phyloP scores from a whole-genome alignment of 495 filamentous ascomycete genomes.

The Penicillium paradoxum region DNA sequence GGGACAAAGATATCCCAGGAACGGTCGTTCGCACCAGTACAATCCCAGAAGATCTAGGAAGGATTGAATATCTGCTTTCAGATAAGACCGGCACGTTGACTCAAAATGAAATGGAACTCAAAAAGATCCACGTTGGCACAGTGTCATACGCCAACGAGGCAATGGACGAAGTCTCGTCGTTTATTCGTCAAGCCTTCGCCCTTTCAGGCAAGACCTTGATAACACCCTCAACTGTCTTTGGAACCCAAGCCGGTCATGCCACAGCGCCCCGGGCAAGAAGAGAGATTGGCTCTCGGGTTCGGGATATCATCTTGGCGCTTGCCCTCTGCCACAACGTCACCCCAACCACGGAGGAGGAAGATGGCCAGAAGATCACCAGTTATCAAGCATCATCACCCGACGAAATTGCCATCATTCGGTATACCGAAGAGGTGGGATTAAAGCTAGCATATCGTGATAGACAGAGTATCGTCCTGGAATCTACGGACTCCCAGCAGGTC shows the following conservation, averaged over 20 bases:
- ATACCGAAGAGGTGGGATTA: constrained; percentile 90
- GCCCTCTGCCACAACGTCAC: constrained; percentile 98
- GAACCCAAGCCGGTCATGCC: constrained; percentile 50
- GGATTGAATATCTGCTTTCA: constrained; percentile 93
- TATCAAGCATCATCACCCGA: constrained; percentile 98
- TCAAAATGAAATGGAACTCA: constrained; percentile 98
- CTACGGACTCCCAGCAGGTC: constrained; percentile 64
- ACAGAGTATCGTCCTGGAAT: constrained; percentile 74
- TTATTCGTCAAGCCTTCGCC: constrained; percentile 76
- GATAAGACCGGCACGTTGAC: constrained; percentile 98
- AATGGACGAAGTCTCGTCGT: constrained; percentile 92
- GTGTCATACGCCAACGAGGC: constrained; percentile 97
- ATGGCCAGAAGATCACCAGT: constrained; percentile 68
- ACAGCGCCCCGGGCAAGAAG: constrained; percentile 74
- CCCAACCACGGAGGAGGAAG: constrained; percentile 77
- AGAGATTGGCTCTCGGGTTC: constrained; percentile 88
- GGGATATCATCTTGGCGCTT: constrained; percentile 85
- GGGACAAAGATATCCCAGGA: constrained; percentile 80
- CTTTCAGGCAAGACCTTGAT: constrained; percentile 60
- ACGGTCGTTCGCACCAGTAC: constrained; percentile 95
- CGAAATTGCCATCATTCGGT: constrained; percentile 95
- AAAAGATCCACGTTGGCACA: constrained; percentile 96
- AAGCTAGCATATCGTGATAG: constrained; percentile 82
- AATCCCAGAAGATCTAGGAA: constrained; percentile 92
- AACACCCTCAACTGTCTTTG: constrained; percentile 68